Base-by-base conservation (phyloP, 1,139 yeast species). In the Kurtzmaniella quercitrusa region DNA sequence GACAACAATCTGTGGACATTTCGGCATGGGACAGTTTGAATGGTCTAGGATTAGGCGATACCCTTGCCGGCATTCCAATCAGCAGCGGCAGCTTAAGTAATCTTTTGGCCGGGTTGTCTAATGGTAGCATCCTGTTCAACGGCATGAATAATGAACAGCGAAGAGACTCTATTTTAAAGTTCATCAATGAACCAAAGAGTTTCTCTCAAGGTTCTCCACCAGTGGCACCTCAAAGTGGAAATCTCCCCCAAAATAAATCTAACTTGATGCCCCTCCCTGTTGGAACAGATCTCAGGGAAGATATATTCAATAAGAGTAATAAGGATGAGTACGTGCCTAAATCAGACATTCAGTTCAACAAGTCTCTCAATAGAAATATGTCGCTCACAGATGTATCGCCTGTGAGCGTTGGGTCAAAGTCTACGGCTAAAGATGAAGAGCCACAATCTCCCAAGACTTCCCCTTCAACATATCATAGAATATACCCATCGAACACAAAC, bases 371-470 rank as follows among this genome's bases (percentile, higher is more conserved):
- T 28, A 11, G 26, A 19, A 17, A 14, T 11, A 14, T 35, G n/a
- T 22, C 15, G 30, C 16, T 30, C 7, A 18, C 18, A 9, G 22
- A n/a, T 21, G 36, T 33, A 9, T 19, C 39, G 14, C 35, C 40
- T 7, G 26, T 18, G 20, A 37, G 73, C 0, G 49, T 65, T 47
- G 63, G 71, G 2, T 61, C 73, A 5, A 60, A 61, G 39, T 57
- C 66, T 14, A 65, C 68, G 2, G 51, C 45, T 14, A 61, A 60
- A 43, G 54, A 58, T 21, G 75, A 68, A 19, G 69, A 66, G 37
- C 69, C 74, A 0, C 75, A 69, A 41, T 69, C 74, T 5, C 77
- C 77, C 1, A 70, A 65, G 38, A 65, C 74, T 0, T 68, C 74
- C 1, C 75, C 75, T 0, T 51, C 50, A 7, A 43, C 53, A 11